Conservation (phyloP, 1,139 yeast genomes). For the Spencermartinsiella ligniputridi region DNA sequence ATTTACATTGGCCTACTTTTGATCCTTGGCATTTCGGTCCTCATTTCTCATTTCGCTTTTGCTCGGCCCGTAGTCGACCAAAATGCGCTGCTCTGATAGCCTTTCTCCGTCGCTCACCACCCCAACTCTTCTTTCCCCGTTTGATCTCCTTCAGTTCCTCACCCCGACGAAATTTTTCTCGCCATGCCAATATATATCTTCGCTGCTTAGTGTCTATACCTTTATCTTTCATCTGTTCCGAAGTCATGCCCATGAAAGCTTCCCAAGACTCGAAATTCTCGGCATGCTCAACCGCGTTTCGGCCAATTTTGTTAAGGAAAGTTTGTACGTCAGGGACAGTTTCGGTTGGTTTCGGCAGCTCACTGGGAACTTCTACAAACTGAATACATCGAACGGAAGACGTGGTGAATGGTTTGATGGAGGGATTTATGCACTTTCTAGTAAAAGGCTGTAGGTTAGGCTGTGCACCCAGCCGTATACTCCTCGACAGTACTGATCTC, state of each 20-base stretch:
- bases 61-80: slow-evolving; percentile 31
- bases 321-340: slow-evolving; percentile 68
- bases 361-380: slow-evolving; percentile 5
- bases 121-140: slow-evolving; percentile 69
- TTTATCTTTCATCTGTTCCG: slow-evolving; percentile 60
- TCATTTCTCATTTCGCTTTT: no score
- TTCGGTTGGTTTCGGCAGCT: slow-evolving; percentile 44
- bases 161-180: slow-evolving; percentile 50
- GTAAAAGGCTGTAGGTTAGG: no score
- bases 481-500: no score
- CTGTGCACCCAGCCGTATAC: no score
- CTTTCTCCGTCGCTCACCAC: slow-evolving; percentile 82
- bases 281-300: slow-evolving; percentile 60
- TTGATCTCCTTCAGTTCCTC: slow-evolving; percentile 55
- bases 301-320: slow-evolving; percentile 71
- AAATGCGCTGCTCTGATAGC: slow-evolving; percentile 64
- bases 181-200: slow-evolving; percentile 44
- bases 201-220: slow-evolving; percentile 79
- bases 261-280: slow-evolving; percentile 76
- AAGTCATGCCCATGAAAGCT: slow-evolving; percentile 53
- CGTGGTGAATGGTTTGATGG: slow-evolving; percentile 8
- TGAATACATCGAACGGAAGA: slow-evolving; percentile 3
- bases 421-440: no score
- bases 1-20: no score
- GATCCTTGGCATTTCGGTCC: no score